A percentile compares a stretch with the other conserved stretches of the same genome.
Evolutionary conservation across 441 rosid species (phyloP).

Genomic region (Gossypium trilobum): DNA sequence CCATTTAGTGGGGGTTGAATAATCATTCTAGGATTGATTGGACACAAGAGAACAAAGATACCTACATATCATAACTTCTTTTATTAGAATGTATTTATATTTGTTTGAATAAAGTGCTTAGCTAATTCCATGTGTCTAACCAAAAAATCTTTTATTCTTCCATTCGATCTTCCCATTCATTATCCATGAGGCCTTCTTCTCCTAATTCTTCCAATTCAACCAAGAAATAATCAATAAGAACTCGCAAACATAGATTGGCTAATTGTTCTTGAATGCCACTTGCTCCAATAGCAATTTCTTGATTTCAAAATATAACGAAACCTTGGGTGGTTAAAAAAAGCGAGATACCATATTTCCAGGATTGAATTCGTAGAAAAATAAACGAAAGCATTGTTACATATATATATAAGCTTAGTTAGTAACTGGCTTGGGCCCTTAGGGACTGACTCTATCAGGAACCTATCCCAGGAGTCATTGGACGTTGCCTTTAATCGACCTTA

Average conservation of each 20-base stretch:
- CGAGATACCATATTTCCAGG: neutral
- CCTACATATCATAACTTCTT: neutral
- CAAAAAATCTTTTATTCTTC: neutral
- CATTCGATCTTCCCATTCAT: too few relatives aligned
- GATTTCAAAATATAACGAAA: neutral
- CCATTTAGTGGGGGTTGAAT: neutral
- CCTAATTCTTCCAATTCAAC: too few relatives aligned
- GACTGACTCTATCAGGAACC: neutral
- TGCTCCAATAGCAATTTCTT: neutral
- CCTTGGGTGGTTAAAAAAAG: neutral
- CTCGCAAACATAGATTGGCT: neutral
- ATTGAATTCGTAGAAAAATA: neutral
- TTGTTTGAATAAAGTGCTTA: neutral
- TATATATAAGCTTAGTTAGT: neutral
- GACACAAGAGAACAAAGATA: neutral
- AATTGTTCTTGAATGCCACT: neutral
- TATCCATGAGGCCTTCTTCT: too few relatives aligned
- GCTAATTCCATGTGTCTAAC: neutral
- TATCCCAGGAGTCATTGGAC: neutral
- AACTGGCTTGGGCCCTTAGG: neutral
- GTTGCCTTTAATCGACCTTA: neutral
- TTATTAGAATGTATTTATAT: neutral
- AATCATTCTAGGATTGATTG: neutral
- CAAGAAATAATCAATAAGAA: neutral
- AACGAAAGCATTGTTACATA: neutral